phyloP scores from a whole-genome alignment of 2,329 filamentous ascomycete species.

The Podosphaera aphanis region DNA sequence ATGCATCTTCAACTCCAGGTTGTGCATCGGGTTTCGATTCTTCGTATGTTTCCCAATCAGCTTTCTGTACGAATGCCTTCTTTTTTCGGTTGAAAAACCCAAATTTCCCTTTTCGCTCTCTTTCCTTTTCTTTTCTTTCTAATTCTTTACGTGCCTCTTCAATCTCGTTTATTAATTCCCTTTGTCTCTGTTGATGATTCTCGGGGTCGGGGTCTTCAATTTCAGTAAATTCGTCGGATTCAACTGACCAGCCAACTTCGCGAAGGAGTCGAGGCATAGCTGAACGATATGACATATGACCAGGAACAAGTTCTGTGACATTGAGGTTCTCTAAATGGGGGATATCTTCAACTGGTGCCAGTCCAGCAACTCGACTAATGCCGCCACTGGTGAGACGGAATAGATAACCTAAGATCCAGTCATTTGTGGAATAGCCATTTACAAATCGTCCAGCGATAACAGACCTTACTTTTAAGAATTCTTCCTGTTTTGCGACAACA shows the following conservation, averaged over 20 bases:
- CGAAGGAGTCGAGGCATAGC: constrained; percentile 76
- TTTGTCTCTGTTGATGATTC: constrained; percentile 65
- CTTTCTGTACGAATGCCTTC: constrained; percentile 44
- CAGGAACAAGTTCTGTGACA: constrained; percentile 62
- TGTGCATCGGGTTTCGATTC: constrained; percentile 28
- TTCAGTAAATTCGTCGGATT: constrained; percentile 83
- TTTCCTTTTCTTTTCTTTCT: constrained; percentile 49
- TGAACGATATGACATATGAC: constrained; percentile 89
- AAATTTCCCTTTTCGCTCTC: constrained; percentile 33
- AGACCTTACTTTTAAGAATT: constrained; percentile 59
- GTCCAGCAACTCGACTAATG: constrained; percentile 67
- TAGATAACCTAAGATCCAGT: constrained; percentile 93
- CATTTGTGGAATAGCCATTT: constrained; percentile 80
- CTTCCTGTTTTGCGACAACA: constrained; percentile 74
- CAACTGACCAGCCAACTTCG: constrained; percentile 73
- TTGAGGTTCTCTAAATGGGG: constrained; percentile 73
- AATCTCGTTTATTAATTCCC: constrained; percentile 88
- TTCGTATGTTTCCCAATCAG: constrained; percentile 88
- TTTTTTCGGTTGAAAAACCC: constrained; percentile 68
- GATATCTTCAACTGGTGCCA: constrained; percentile 53
- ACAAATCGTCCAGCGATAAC: constrained; percentile 82
- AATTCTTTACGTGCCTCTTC: constrained; percentile 78
- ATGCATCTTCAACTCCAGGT: constrained; percentile 10
- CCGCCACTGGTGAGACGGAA: constrained; percentile 88
- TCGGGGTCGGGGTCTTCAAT: constrained; percentile 96